Evolutionary conservation across 495 filamentous ascomycete genomes (phyloP).

Genomic region (Lasiosphaeria ovina): DNA sequence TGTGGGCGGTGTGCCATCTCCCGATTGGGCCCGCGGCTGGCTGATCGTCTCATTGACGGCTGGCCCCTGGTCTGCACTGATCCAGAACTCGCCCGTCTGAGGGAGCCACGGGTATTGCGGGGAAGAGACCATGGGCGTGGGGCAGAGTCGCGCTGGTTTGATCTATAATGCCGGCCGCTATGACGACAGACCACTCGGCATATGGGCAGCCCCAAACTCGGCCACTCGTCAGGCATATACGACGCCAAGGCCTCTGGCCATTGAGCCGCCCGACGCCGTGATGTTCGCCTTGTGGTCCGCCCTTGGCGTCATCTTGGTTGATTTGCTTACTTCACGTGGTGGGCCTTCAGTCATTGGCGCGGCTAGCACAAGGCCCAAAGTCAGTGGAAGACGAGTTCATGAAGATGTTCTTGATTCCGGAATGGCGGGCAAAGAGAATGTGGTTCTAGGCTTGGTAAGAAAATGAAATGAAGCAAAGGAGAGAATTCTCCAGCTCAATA

Average conservation of each 20-base stretch:
- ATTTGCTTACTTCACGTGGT: constrained; percentile 4
- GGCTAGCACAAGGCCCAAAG: neutral
- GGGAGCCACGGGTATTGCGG: constrained; percentile 4
- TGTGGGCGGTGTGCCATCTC: neutral
- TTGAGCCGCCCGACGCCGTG: neutral
- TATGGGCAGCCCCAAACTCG: constrained; percentile 6
- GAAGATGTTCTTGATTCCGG: no score
- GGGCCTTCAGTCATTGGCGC: neutral
- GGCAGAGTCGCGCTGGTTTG: constrained; percentile 4
- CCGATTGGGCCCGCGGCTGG: constrained; percentile 2
- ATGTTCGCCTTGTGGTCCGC: neutral
- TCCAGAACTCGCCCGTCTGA: constrained; percentile 2
- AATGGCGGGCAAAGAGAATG: no score
- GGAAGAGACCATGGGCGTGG: constrained; percentile 9
- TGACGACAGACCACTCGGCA: constrained; percentile 12
- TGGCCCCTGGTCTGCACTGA: neutral
- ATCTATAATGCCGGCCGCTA: constrained; percentile 12
- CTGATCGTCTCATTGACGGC: neutral
- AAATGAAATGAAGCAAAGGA: no score
- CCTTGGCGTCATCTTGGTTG: constrained; percentile 18
- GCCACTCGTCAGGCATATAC: constrained; percentile 3
- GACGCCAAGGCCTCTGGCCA: neutral
- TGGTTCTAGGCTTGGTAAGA: no score
- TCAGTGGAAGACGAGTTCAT: no score
- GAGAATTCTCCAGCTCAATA: no score